Percentiles rank a stretch among this genome's conserved stretches.
Evolutionary conservation across 176 grass and related monocot species (phyloP).

Genomic region (Eragrostis curvula): DNA sequence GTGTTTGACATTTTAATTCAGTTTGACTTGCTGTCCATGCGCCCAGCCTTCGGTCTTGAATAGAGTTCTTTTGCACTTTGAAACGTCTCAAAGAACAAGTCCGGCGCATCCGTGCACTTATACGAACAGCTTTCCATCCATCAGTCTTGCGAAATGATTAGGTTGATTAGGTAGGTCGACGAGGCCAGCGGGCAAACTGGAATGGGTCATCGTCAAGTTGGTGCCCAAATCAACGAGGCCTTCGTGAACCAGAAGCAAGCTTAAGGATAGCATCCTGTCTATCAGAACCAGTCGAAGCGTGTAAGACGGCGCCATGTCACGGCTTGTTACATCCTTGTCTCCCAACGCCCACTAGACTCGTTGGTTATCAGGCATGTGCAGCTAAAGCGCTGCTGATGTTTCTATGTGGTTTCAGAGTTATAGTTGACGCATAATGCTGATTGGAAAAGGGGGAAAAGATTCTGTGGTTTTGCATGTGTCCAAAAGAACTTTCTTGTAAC

Average conservation of each 20-base stretch:
- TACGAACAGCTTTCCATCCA: neutral
- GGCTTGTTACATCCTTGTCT: conserved; percentile 40
- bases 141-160: conserved; percentile 8
- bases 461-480: neutral
- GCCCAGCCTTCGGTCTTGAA: conserved; percentile 9
- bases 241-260: conserved; percentile 39
- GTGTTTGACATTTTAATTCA: neutral
- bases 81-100: conserved; percentile 14
- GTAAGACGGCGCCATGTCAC: conserved; percentile 2
- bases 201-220: conserved; percentile 11
- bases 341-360: conserved; percentile 22
- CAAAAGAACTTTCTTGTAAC: neutral
- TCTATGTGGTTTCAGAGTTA: conserved; percentile 14
- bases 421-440: conserved; percentile 29
- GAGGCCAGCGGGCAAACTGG: neutral
- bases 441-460: neutral
- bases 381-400: conserved; percentile 18
- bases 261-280: conserved; percentile 12
- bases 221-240: conserved; percentile 20
- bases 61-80: neutral
- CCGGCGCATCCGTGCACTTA: neutral
- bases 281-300: conserved; percentile 7
- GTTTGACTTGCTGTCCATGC: conserved; percentile 30
- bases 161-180: conserved; percentile 16
- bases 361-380: conserved; percentile 30